Evolutionary conservation across 2,329 filamentous ascomycete genomes (phyloP).

Genomic region (Trichoderma sp.): DNA sequence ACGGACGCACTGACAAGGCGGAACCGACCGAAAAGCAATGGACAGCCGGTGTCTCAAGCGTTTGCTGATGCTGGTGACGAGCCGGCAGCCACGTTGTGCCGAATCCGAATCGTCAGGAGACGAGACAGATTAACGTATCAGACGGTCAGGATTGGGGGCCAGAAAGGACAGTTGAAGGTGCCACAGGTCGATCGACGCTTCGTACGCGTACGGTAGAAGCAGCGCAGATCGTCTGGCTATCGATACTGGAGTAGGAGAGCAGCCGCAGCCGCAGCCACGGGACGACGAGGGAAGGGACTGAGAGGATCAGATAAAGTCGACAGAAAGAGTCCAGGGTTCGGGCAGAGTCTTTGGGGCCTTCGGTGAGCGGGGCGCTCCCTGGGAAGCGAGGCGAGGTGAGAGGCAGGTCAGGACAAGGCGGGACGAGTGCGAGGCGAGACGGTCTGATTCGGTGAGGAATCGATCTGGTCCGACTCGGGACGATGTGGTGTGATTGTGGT

Average conservation of each 20-base stretch:
- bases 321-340: constrained; percentile 10
- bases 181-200: constrained; percentile 6
- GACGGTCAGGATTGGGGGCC: constrained; percentile 20
- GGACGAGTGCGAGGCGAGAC: constrained; percentile 6
- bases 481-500: not conserved
- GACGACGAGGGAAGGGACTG: not conserved
- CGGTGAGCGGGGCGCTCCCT: constrained; percentile 14
- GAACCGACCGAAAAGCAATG: constrained; percentile 4
- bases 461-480: constrained; percentile 6
- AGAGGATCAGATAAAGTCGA: constrained; percentile 3
- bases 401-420: not conserved
- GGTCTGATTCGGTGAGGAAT: not conserved
- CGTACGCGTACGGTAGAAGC: not conserved
- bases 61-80: constrained; percentile 11
- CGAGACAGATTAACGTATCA: constrained; percentile 14
- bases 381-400: constrained; percentile 13
- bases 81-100: constrained; percentile 24
- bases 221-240: constrained; percentile 1
- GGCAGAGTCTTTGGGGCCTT: not conserved
- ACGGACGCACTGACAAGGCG: not conserved
- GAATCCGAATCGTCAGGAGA: constrained; percentile 25
- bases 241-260: not conserved
- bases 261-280: constrained; percentile 3
- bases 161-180: not conserved
- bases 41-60: not conserved